Conservation (phyloP, 2,329 filamentous ascomycete genomes). For the Torrubiella hemipterigena region DNA sequence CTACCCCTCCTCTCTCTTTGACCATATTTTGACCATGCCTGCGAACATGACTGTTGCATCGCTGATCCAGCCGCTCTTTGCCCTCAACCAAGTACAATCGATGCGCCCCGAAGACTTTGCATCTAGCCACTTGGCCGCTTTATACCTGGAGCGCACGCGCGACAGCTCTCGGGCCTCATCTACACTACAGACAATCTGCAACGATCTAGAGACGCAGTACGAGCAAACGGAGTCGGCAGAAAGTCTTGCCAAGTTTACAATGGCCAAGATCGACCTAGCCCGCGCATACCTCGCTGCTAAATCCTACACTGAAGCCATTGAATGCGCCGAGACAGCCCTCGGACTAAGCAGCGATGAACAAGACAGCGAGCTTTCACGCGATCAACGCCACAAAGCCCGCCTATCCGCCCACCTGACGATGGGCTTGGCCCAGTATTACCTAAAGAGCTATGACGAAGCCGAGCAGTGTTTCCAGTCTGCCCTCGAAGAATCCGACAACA, state of each 20-base stretch:
- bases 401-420: conserved; percentile 79
- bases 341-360: conserved; percentile 64
- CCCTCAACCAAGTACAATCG: conserved; percentile 65
- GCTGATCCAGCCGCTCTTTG: conserved; percentile 80
- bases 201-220: conserved; percentile 65
- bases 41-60: conserved; percentile 38
- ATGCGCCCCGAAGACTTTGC: conserved; percentile 60
- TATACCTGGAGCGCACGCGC: conserved; percentile 71
- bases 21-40: conserved; percentile 55
- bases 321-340: conserved; percentile 71
- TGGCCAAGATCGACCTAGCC: conserved; percentile 78
- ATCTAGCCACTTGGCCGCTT: conserved; percentile 64
- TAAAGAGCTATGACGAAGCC: conserved; percentile 51
- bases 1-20: conserved; percentile 73
- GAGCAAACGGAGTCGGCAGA: conserved; percentile 69
- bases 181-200: conserved; percentile 55
- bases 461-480: conserved; percentile 72
- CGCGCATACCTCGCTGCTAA: conserved; percentile 65
- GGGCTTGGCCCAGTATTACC: conserved; percentile 71
- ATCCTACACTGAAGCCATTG: conserved; percentile 55
- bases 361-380: conserved; percentile 50
- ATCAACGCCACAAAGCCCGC: conserved; percentile 57
- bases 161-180: conserved; percentile 53
- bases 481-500: conserved; percentile 60
- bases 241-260: conserved; percentile 63